Evolutionary conservation across 257 asterid genomes (phyloP).

Genomic region (Orobanche coerulescens): DNA sequence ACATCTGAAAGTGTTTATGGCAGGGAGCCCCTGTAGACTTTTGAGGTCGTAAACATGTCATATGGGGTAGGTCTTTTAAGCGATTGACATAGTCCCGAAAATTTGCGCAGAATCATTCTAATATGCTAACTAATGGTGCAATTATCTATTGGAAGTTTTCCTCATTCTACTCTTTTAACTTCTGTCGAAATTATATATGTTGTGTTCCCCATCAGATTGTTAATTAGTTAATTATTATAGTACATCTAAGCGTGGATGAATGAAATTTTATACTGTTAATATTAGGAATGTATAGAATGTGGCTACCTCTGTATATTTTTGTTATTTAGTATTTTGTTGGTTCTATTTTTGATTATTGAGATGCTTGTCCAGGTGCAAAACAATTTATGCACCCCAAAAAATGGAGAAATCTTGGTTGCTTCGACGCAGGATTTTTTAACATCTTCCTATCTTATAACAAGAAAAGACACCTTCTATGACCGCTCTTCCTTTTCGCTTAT

Average conservation of each 20-base stretch:
- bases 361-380: constrained; percentile 80
- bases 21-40: not conserved
- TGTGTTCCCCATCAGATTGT: not conserved
- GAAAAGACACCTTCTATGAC: constrained; percentile 94
- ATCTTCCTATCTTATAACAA: constrained; percentile 88
- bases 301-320: constrained; percentile 3
- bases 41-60: constrained; percentile 5
- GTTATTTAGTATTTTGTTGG: not conserved
- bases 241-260: not conserved
- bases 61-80: not conserved
- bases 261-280: not conserved
- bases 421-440: constrained; percentile 96
- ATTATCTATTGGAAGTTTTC: not conserved
- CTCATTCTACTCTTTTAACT: not conserved
- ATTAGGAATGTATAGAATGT: not conserved
- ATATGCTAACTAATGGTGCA: not conserved
- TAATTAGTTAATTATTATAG: not conserved
- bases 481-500: constrained; percentile 86
- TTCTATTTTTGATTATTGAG: constrained; percentile 11
- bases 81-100: constrained; percentile 1
- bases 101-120: not conserved
- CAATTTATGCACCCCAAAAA: constrained; percentile 96
- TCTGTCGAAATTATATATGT: not conserved
- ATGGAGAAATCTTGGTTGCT: constrained; percentile 98
- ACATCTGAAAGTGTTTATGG: not conserved